Base-by-base conservation (phyloP, 768 basidiomycete species). In the Boletus fagicola region DNA sequence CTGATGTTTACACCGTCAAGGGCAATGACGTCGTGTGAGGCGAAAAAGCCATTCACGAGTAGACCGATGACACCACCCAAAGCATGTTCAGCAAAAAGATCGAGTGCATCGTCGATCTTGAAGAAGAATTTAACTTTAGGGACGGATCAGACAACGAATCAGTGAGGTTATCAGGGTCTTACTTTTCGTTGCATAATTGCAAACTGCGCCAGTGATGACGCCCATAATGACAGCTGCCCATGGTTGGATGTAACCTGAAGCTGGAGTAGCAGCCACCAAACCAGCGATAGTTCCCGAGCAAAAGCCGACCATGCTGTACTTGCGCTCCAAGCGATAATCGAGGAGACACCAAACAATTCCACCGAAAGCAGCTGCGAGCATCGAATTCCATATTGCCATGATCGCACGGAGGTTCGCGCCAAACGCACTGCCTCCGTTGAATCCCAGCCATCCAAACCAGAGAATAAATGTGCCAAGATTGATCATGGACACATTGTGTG, bases 1-100 rank as follows among this genome's bases (percentile, higher is more conserved):
- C 68, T 75, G 11, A 76, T 70, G 68, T 77, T 88, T 43, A 87
- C 78, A 24, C 83, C 89, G 65, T 94, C 92, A 57, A 90, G 76
- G 15, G 77, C 76, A 24, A 87, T 85, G 49, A 94, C 77, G 8
- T 75, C 74, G 6, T 74, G 73, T 22, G 87, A 83, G 16, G 87
- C 92, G 64, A 94, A 92, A 64, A 94, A 79, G 16, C 75, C 92
- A 55, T 89, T 93, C 62, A 80, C 61, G 48, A 92, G 68, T 16
- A 90, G 78, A 43, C 92, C 94, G 51, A 90, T 73, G 40, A 91
- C 83, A 26, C 92, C 91, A 8, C 92, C 92, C 40, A 95, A 75
- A 38, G 88, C 94, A 76, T 97, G 94, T 65, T 92, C 86, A 18
- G 94, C 93, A 69, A 93, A 95, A 45, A 94, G 81, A 79, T 98